These are phyloP conservation scores for Zea luxurians DNA, from an alignment of 176 grass and related monocot species.

Conservation along the genomic window DNA sequence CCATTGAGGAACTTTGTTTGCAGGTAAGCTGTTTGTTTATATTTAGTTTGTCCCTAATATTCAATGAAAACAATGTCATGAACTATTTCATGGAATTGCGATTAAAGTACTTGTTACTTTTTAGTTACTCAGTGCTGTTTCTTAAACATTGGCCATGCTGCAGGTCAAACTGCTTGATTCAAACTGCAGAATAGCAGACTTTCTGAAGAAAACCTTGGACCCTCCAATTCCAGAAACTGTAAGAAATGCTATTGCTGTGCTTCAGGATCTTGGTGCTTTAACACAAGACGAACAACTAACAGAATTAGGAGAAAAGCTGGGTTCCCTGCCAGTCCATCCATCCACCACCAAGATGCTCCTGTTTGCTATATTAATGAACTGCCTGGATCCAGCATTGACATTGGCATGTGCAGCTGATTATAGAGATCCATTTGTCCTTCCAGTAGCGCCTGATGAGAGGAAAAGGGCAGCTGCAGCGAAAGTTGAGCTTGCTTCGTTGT, in stretches of 20 bases:
- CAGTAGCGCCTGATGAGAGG: conserved; percentile 63
- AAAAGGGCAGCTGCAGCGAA: conserved; percentile 63
- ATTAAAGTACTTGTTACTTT: conserved; percentile 11
- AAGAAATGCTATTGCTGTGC: conserved; percentile 71
- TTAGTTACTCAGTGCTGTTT: conserved; percentile 27
- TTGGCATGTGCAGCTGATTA: conserved; percentile 82
- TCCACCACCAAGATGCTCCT: conserved; percentile 96
- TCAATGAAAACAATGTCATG: conserved; percentile 9
- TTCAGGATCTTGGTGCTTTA: conserved; percentile 90
- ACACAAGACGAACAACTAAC: conserved; percentile 75
- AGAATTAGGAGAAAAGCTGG: conserved; percentile 78
- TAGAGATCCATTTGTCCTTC: conserved; percentile 78
- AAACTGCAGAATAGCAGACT: conserved; percentile 64
- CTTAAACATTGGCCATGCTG: conserved; percentile 38
- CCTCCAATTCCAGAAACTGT: conserved; percentile 78
- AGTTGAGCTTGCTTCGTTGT: conserved; percentile 85
- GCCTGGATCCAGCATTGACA: conserved; percentile 88
- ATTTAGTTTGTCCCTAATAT: conserved; percentile 25
- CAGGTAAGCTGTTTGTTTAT: conserved; percentile 56
- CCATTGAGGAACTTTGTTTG: conserved; percentile 94
- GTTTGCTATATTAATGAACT: conserved; percentile 94
- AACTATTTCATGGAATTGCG: conserved; percentile 11
- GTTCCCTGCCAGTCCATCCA: conserved; percentile 89
- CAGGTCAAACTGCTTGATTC: conserved; percentile 93
- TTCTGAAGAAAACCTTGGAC: conserved; percentile 89